Evolutionary conservation across 2,329 filamentous ascomycete genomes (phyloP).

Genomic region (Stromatinia cepivora): DNA sequence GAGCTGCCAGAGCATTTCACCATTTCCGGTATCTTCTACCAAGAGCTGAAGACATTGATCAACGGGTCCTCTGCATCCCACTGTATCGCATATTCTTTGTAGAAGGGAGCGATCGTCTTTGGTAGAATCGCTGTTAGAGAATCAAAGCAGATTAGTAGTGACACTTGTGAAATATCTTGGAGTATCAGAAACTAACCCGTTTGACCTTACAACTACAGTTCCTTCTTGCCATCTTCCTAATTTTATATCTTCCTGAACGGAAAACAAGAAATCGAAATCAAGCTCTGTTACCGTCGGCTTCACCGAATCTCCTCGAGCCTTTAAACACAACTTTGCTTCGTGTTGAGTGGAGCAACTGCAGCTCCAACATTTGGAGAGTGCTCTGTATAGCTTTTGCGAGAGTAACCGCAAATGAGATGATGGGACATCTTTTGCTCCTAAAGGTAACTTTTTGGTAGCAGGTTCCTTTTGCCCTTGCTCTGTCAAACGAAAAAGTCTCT

Average conservation of each 20-base stretch:
- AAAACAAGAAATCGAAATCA: constrained; percentile 11
- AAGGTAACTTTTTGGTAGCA: background rate
- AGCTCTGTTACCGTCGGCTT: background rate
- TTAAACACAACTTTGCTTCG: constrained; percentile 12
- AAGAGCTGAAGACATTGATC: constrained; percentile 13
- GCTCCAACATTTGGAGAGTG: background rate
- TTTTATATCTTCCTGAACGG: constrained; percentile 3
- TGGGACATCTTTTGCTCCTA: background rate
- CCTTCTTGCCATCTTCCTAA: constrained; percentile 16
- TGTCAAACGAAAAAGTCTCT: constrained; percentile 2
- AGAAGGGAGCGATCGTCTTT: background rate
- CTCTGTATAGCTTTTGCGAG: constrained; percentile 6
- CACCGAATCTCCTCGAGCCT: background rate
- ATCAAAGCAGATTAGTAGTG: background rate
- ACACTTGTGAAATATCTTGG: background rate
- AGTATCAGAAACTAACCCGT: background rate
- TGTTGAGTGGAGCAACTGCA: constrained; percentile 9
- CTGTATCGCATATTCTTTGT: constrained; percentile 9
- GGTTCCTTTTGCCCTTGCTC: constrained; percentile 10
- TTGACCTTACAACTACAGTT: constrained; percentile 1
- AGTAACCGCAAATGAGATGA: constrained; percentile 2
- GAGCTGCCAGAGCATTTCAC: constrained; percentile 7
- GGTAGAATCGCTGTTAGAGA: background rate
- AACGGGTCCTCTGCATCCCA: background rate
- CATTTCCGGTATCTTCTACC: constrained; percentile 6